These are phyloP conservation scores for Clathrospora elynae DNA, from an alignment of 2,329 filamentous ascomycete genomes.

Conservation along the genomic window DNA sequence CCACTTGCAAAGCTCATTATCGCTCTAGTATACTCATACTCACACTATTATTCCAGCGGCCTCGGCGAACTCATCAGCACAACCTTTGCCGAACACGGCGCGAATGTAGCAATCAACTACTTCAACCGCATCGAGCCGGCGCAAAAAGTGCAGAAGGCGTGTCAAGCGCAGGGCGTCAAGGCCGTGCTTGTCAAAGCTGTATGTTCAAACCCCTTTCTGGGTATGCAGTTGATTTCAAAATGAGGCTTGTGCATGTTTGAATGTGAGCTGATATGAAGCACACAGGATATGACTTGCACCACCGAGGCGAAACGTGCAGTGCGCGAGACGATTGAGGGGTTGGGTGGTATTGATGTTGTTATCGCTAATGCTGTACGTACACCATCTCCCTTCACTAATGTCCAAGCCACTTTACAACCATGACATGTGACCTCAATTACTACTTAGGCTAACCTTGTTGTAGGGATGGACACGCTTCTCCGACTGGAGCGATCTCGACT, in stretches of 20 bases:
- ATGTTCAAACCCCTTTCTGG: conserved; percentile 28
- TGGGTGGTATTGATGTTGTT: conserved; percentile 76
- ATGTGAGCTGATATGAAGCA: too few relatives aligned
- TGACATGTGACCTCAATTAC: too few relatives aligned
- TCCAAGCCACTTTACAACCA: too few relatives aligned
- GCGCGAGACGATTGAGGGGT: conserved; percentile 60
- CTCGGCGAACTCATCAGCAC: conserved; percentile 71
- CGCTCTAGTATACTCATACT: neutral
- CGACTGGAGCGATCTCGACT: conserved; percentile 62
- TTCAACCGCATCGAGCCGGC: conserved; percentile 65
- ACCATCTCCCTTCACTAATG: too few relatives aligned
- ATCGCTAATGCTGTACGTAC: conserved; percentile 71
- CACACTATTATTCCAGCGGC: conserved; percentile 55
- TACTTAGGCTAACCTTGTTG: neutral
- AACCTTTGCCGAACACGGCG: conserved; percentile 70
- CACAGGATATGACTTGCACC: conserved; percentile 65
- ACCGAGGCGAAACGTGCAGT: conserved; percentile 65
- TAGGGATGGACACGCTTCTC: conserved; percentile 67
- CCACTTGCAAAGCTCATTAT: neutral
- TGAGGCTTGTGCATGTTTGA: neutral
- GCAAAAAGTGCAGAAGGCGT: conserved; percentile 60
- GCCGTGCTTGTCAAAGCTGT: conserved; percentile 65
- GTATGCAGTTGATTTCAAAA: too few relatives aligned
- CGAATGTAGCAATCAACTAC: conserved; percentile 77
- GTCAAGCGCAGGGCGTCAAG: conserved; percentile 59